A percentile compares a stretch with the other conserved stretches of the same genome.
Evolutionary conservation across 345 rosid genomes (phyloP).

Genomic region (Kernera saxatilis): DNA sequence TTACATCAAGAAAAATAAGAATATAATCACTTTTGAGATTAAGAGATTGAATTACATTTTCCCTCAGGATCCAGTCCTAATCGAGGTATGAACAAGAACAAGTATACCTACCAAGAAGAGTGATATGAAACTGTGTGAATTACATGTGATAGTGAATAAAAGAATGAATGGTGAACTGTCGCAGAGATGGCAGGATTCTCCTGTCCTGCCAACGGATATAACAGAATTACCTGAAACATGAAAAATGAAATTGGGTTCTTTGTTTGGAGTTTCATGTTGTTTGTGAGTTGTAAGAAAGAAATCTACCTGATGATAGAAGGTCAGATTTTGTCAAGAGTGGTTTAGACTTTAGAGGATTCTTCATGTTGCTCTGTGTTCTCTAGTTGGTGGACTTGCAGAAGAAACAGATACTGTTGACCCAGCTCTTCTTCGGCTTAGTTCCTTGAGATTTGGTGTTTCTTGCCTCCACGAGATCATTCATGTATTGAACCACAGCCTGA

Average conservation of each 20-base stretch:
- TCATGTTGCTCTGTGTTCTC: slow-evolving; percentile 53
- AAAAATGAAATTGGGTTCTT: background rate
- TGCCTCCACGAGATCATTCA: slow-evolving; percentile 66
- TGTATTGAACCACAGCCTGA: slow-evolving; percentile 88
- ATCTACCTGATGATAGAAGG: slow-evolving; percentile 4
- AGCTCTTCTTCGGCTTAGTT: slow-evolving; percentile 66
- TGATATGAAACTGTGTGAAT: background rate
- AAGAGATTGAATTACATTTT: background rate
- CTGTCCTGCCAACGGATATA: background rate
- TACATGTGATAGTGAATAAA: background rate
- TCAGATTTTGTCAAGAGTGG: slow-evolving; percentile 19
- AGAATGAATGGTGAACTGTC: background rate
- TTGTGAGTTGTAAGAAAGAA: background rate
- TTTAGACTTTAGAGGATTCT: slow-evolving; percentile 49
- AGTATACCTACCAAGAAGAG: background rate
- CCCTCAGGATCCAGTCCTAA: background rate
- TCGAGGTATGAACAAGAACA: slow-evolving; percentile 8
- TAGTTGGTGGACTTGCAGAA: slow-evolving; percentile 72
- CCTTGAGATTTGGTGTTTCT: slow-evolving; percentile 51
- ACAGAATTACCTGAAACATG: background rate
- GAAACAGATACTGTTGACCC: slow-evolving; percentile 66
- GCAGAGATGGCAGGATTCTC: background rate
- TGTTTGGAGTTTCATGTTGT: background rate
- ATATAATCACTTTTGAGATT: background rate
- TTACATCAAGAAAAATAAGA: slow-evolving; percentile 10